Evolutionary conservation across 768 basidiomycete genomes (phyloP).

Genomic region (Mycena latifolia): DNA sequence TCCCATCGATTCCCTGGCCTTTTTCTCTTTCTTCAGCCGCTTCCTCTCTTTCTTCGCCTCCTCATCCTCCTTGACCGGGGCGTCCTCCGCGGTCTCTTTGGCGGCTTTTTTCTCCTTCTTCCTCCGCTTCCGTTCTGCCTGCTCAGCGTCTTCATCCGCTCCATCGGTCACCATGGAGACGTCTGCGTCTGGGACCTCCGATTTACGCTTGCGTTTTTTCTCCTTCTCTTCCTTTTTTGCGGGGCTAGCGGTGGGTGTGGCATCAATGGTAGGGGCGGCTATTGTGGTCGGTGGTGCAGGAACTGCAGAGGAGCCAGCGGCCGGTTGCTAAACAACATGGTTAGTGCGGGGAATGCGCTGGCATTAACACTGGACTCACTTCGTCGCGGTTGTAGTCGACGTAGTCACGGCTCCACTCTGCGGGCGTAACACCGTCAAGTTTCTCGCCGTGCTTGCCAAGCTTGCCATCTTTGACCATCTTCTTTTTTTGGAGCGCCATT

Average conservation of each 20-base stretch:
- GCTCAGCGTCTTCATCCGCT: slow-evolving; percentile 60
- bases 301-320: slow-evolving; percentile 51
- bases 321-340: slow-evolving; percentile 47
- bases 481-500: slow-evolving; percentile 96
- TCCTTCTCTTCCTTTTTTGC: slow-evolving; percentile 71
- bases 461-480: slow-evolving; percentile 97
- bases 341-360: slow-evolving; percentile 28
- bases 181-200: slow-evolving; percentile 63
- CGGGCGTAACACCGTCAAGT: slow-evolving; percentile 87
- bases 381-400: slow-evolving; percentile 89
- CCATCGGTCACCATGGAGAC: slow-evolving; percentile 52
- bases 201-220: slow-evolving; percentile 90
- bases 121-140: slow-evolving; percentile 67
- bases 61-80: slow-evolving; percentile 62
- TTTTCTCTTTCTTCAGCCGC: slow-evolving; percentile 78
- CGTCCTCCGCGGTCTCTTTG: slow-evolving; percentile 58
- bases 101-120: slow-evolving; percentile 75
- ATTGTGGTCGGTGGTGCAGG: slow-evolving; percentile 40
- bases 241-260: slow-evolving; percentile 42
- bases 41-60: slow-evolving; percentile 74
- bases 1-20: slow-evolving; percentile 59
- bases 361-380: slow-evolving; percentile 37
- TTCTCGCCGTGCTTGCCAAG: slow-evolving; percentile 96
- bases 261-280: slow-evolving; percentile 38
- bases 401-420: slow-evolving; percentile 93